Percentiles rank a stretch among this genome's conserved stretches.
Evolutionary conservation across 1,284 basidiomycete species (phyloP).

Genomic region (Amylostereum chailletii): DNA sequence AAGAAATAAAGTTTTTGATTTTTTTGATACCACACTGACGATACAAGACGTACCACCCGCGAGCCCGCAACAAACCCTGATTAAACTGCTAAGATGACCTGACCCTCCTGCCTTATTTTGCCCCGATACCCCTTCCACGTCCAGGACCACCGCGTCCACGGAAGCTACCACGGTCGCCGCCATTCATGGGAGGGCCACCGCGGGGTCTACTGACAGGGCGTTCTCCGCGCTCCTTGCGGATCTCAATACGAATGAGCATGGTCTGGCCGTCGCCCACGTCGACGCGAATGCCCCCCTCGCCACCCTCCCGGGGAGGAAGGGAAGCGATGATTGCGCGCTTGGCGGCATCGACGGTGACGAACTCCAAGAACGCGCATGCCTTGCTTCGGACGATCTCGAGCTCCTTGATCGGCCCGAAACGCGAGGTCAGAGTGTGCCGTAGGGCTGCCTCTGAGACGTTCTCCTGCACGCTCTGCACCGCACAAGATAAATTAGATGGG

Average conservation of each 20-base stretch:
- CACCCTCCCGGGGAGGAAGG: constrained; percentile 57
- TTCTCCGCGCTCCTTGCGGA: constrained; percentile 82
- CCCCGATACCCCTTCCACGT: constrained; percentile 19
- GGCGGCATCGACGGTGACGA: constrained; percentile 70
- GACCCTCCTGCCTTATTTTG: constrained; percentile 5
- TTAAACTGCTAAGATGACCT: too few relatives aligned
- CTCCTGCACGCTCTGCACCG: constrained; percentile 62
- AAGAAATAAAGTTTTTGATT: too few relatives aligned
- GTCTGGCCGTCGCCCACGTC: constrained; percentile 46
- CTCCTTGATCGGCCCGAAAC: constrained; percentile 85
- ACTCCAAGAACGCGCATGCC: constrained; percentile 95
- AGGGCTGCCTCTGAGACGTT: constrained; percentile 59
- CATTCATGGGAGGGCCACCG: constrained; percentile 24
- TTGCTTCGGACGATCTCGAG: constrained; percentile 83
- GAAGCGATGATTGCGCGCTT: constrained; percentile 77
- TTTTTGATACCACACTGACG: too few relatives aligned
- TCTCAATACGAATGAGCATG: constrained; percentile 73
- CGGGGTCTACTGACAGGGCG: constrained; percentile 36
- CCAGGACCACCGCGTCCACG: constrained; percentile 23
- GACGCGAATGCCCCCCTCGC: constrained; percentile 82
- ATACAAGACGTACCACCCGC: too few relatives aligned
- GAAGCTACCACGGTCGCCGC: constrained; percentile 20
- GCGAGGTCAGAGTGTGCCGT: constrained; percentile 44
- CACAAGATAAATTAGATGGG: constrained; percentile 1
- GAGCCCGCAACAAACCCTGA: too few relatives aligned